A percentile compares a stretch with the other conserved stretches of the same genome.
phyloP scores from a whole-genome alignment of 163 green algal genomes.

The Prototheca cutis region DNA sequence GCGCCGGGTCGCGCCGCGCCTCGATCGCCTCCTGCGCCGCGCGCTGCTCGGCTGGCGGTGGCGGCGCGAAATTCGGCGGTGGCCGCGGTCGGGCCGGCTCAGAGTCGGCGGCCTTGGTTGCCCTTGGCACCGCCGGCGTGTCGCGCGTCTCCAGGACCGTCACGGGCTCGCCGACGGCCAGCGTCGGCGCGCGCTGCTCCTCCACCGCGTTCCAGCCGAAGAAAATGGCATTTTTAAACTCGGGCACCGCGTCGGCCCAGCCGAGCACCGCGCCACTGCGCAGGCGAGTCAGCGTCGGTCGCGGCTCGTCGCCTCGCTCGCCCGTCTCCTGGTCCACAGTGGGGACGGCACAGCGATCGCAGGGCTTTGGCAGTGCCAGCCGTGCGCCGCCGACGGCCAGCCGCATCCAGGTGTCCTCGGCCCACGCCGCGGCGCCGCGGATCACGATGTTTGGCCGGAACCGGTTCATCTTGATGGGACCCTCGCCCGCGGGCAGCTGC shows the following conservation, averaged over 20 bases:
- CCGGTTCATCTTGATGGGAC: constrained; percentile 44
- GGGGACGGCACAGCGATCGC: constrained; percentile 33
- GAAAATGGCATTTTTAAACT: constrained; percentile 37
- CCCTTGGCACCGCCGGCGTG: neutral
- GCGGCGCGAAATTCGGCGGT: no score
- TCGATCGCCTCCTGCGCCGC: neutral
- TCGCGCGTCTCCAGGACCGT: neutral
- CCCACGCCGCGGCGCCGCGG: constrained; percentile 22
- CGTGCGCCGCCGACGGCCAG: constrained; percentile 11
- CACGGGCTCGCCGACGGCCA: constrained; percentile 9
- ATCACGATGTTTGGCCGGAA: constrained; percentile 51
- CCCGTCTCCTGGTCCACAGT: constrained; percentile 46
- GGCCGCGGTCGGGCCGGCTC: neutral
- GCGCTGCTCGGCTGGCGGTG: no score
- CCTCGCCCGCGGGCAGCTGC: constrained; percentile 17
- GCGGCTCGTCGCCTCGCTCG: constrained; percentile 32
- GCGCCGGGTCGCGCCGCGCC: neutral
- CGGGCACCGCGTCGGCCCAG: constrained; percentile 12
- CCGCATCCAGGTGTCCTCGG: constrained; percentile 43
- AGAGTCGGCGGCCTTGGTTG: neutral
- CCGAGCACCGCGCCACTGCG: constrained; percentile 30
- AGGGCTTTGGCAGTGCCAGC: constrained; percentile 48
- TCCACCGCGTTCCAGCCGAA: constrained; percentile 49
- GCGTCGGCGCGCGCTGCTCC: neutral
- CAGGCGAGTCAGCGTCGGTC: constrained; percentile 25